These are phyloP conservation scores for Amanita polypyramis DNA, from an alignment of 768 basidiomycete genomes.

Conservation along the genomic window DNA sequence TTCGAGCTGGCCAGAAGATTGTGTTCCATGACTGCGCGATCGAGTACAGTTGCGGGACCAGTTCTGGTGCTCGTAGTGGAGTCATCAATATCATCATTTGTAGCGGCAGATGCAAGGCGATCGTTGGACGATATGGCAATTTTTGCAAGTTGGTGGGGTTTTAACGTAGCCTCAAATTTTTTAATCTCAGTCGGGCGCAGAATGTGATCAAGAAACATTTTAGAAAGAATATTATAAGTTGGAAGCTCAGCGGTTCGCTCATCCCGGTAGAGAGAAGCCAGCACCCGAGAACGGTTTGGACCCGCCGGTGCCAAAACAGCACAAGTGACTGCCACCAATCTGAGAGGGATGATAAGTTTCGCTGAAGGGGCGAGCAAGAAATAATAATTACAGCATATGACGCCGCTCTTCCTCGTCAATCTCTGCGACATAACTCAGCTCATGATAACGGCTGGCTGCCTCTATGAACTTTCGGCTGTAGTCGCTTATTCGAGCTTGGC, in stretches of 20 bases:
- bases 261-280: constrained; percentile 90
- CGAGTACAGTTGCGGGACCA: constrained; percentile 91
- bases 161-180: constrained; percentile 79
- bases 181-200: constrained; percentile 83
- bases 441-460: constrained; percentile 89
- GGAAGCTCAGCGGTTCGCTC: constrained; percentile 77
- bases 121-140: constrained; percentile 80
- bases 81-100: constrained; percentile 44
- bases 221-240: constrained; percentile 83
- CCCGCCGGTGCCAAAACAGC: constrained; percentile 96
- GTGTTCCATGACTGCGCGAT: constrained; percentile 98
- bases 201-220: constrained; percentile 98
- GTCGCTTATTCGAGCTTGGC: constrained; percentile 91
- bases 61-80: constrained; percentile 64
- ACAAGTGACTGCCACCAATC: constrained; percentile 78
- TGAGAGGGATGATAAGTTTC: constrained; percentile 3
- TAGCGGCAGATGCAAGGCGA: constrained; percentile 56
- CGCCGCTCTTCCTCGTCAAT: constrained; percentile 91
- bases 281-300: constrained; percentile 86
- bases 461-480: constrained; percentile 89
- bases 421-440: constrained; percentile 82
- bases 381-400: constrained; percentile 68
- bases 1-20: constrained; percentile 94
- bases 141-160: constrained; percentile 91
- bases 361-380: background rate